Base-by-base conservation (phyloP, 371 early-diverging fungal genomes). In the Actinomucor elegans region DNA sequence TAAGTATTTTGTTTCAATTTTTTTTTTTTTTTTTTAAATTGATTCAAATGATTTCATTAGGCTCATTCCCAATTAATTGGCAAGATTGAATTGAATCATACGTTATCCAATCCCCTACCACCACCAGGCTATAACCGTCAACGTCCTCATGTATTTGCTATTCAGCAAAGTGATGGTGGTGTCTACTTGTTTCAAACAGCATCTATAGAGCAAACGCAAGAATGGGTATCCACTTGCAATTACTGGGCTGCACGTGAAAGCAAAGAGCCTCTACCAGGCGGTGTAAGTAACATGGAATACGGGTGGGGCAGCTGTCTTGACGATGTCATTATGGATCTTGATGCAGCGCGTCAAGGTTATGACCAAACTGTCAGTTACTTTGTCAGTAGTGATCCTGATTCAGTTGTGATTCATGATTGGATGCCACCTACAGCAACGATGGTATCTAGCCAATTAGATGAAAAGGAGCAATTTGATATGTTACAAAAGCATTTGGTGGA, bases 171-270 rank as follows among this genome's bases (percentile, higher is more conserved):
- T 9, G 84, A 91, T 59, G 93, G 93, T 5, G 88, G 87, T 8
- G 88, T 90, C 5, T 91, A 89, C 48, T 69, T 96, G 10, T 94
- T 94, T 71, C 94, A 96, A 66, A 84, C 87, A 0, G 74, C 76
- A 7, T 81, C 82, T 7, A 77, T 78, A 14, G 80, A 86, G 10
- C 82, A 85, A 51, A 79, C 92, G 12, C 74, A 76, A 12, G 90
- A 85, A 48, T 97, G 98, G 98, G 90, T 91, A 0, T 64, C 81
- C 0, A 84, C 87, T 6, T 89, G 94, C 59, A 96, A 96, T 65
- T 93, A 89, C 59, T 96, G 96, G 96, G 94, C 96, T 4, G 94
- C 96, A 3, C 71, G 94, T 9, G 87, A 87, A 49, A 89, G 89
- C 51, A 93, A 90, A 61, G 94, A 91, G 46, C 96, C 96, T 1